A percentile compares a stretch with the other conserved stretches of the same genome.
Evolutionary conservation across 306 rosid species (phyloP).

Genomic region (Coriaria nepalensis): DNA sequence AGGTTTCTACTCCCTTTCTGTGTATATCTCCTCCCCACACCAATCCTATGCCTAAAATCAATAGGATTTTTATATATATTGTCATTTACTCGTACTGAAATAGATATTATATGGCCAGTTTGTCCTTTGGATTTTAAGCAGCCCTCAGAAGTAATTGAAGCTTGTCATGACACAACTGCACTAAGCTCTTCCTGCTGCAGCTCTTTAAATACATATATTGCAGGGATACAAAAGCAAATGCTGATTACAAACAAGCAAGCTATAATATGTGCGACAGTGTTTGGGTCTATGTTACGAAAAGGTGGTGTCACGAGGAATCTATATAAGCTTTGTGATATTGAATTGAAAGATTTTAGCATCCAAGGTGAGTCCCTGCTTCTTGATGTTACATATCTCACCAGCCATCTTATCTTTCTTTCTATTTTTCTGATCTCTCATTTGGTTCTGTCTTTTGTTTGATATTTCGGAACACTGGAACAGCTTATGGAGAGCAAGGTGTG

Average conservation of each 20-base stretch:
- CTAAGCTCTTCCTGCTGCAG: slow-evolving; percentile 90
- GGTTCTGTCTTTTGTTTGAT: slow-evolving; percentile 12
- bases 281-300: slow-evolving; percentile 82
- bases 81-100: slow-evolving; percentile 4
- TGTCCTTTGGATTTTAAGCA: slow-evolving; percentile 84
- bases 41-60: too few relatives aligned
- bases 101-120: slow-evolving; percentile 40
- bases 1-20: too few relatives aligned
- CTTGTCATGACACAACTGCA: slow-evolving; percentile 73
- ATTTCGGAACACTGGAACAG: slow-evolving; percentile 33
- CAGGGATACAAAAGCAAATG: slow-evolving; percentile 84
- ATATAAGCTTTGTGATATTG: slow-evolving; percentile 88
- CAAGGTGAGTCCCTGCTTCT: slow-evolving; percentile 45
- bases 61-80: too few relatives aligned
- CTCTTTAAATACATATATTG: slow-evolving; percentile 69
- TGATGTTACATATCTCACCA: slow-evolving; percentile 8
- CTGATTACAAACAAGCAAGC: slow-evolving; percentile 92
- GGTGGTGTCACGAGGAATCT: slow-evolving; percentile 76
- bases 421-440: slow-evolving; percentile 16
- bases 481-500: slow-evolving; percentile 69
- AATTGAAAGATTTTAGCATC: slow-evolving; percentile 94
- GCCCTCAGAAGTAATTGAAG: slow-evolving; percentile 67
- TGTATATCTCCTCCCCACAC: background rate
- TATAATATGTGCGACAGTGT: slow-evolving; percentile 79
- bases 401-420: slow-evolving; percentile 2